Evolutionary conservation across 805 yeast species (phyloP), one percentile per base, ranked within the genome.

Genomic region (Lipomyces spencermartinsiae): DNA sequence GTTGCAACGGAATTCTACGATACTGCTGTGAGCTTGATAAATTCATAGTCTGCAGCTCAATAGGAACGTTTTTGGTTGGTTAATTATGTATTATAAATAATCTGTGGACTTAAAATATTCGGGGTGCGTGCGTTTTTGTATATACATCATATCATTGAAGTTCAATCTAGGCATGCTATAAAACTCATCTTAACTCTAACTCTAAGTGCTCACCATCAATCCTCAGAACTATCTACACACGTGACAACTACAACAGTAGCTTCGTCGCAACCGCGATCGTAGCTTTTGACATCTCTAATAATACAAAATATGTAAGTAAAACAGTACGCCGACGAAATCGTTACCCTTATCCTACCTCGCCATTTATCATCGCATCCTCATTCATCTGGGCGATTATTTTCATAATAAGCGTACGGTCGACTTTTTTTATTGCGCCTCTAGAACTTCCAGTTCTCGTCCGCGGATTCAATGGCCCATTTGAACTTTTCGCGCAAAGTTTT

Each of bases 401-500:
- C 29, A 25, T 25, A 25, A 25, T 25, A 25, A 25, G 3, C 3
- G n/a, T 25, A 25, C 3, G 29, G 3, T 3, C 3, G 29, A 25
- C 29, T 25, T 43, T 43, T 19, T 43, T 19, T n/a, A 62, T 29
- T n/a, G 6, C n/a, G 56, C 34, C 33, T 49, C 54, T 79, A 93
- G 76, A 93, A 93, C 73, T 86, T 84, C 98, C 98, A 93, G 74
- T 91, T 80, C 72, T 86, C 92, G 77, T 90, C 98, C 2, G 88
- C 93, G 63, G 93, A 88, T 78, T 93, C 97, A 63, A 94, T 89
- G 37, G 98, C 98, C 98, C 98, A 94, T 59, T 86, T 88, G 80
- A 94, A 94, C 81, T 94, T 94, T 56, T 93, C 97, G 69, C 98
- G 82, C 64, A 94, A 81, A 0, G 98, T 91, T 80, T 93, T 93